Evolutionary conservation across 83 land plant species (phyloP), one percentile per base, ranked within the genome.

Genomic region (Thuja plicata): DNA sequence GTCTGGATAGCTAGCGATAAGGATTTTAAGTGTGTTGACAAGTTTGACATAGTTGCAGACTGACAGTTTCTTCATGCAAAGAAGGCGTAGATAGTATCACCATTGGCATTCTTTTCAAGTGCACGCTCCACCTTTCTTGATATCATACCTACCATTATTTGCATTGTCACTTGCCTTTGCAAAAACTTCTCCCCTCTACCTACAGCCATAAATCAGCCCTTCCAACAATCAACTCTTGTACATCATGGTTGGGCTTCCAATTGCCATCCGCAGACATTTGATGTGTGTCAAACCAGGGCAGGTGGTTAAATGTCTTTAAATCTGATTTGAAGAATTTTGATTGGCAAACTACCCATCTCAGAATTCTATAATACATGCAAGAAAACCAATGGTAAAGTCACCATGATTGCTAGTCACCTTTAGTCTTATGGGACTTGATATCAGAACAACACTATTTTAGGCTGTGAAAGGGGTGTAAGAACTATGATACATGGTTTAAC

Each of bases 261-360:
- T 90, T 98, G 99, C 89, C 99, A 97, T 87, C 99, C 99, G 2
- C 99, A 98, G 89, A 97, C 99, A 2, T 93, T 96, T 55, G 98
- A 97, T 89, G 87, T 98, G 13, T 98, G 98, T 91, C 78, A 87
- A 88, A 98, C 99, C 40, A 89, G 99, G 40, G 97, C 99, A 5
- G 95, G 88, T 40, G 98, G 99, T 21, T 95, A 57, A 95, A 93
- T 35, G 97, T 97, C 1, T 89, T 93, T 15, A 93, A 91, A 32
- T 73, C 92, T 8, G 95, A 95, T 89, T 91, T 94, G 66, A 93
- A 92, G 89, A 93, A 95, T 50, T 91, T 98, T 87, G 95, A 97
- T 88, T 98, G n/a, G n/a, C n/a, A n/a, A n/a, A n/a, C n/a, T n/a
- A n/a, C n/a, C n/a, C n/a, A n/a, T n/a, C n/a, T n/a, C n/a, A n/a